Base-by-base conservation (phyloP, 1,284 basidiomycete genomes). In the Ceraceosorus guamensis region DNA sequence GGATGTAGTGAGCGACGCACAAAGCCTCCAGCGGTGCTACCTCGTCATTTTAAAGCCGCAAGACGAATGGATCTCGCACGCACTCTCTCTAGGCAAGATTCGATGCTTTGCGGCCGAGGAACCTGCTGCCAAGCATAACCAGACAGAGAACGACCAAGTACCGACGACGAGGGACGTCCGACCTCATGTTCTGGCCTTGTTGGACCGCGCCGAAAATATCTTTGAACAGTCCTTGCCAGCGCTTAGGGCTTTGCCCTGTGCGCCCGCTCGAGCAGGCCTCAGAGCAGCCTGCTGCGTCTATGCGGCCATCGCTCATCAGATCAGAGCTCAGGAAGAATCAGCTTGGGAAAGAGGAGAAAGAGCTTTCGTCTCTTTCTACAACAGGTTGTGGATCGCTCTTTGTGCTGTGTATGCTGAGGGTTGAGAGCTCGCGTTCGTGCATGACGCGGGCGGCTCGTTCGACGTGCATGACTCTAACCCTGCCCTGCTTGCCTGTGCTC, bases 201-300 rank as follows among this genome's bases (percentile, higher is more conserved):
- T 71, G 5, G n/a, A 31, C 7, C 54, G 66, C 41, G 66, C 67
- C 5, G 48, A 58, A 30, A 37, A 47, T 8, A 60, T 67, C 2
- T 71, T 63, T 53, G 55, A 48, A 18, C 34, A 53, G 31, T 53
- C 67, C 0, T 66, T 61, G 18, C 66, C 68, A 1, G 56, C 67
- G 16, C 51, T 71, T 13, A 52, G 47, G 11, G 54, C 59, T 41
- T 56, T 71, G 10, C 68, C 68, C 7, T 60, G 60, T 16, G 58
- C 50, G 4, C 61, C 68, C 2, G 67, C 68, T 1, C 55, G 63
- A 1, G 62, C 65, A 10, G 67, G 68, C 3, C 48, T 71, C 8
- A 54, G 66, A 34, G 68, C 66, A 1, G 68, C 68, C 10, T 71
- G 68, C 50, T 57, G 65, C 6, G 68, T 69, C 5, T 71, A 71